Conservation (phyloP, 2,329 filamentous ascomycete species). For the Rhynchosporium agropyri region DNA sequence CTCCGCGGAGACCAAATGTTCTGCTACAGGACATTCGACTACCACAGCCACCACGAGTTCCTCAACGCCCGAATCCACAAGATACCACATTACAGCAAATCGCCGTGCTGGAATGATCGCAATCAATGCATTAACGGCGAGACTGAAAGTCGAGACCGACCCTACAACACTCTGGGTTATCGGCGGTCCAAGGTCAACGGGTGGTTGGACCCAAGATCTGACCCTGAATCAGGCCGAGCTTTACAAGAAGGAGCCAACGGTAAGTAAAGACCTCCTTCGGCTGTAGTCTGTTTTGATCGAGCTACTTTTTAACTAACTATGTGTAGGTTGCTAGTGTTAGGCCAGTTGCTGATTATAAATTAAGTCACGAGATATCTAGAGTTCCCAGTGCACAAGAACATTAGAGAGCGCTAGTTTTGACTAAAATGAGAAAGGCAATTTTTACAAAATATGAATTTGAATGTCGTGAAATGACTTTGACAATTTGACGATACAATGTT, state of each 20-base stretch:
- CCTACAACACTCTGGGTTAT: not conserved
- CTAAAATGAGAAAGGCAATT: too few species aligned
- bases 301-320: not conserved
- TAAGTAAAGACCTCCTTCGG: not conserved
- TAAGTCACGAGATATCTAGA: too few species aligned
- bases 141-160: conserved; percentile 4
- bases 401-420: too few species aligned
- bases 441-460: too few species aligned
- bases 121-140: not conserved
- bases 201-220: not conserved
- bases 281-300: not conserved
- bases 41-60: not conserved
- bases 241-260: not conserved
- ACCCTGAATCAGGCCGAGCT: not conserved
- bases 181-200: not conserved
- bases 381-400: too few species aligned
- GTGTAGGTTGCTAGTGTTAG: not conserved
- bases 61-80: not conserved
- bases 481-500: too few species aligned
- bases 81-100: not conserved
- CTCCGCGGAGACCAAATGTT: not conserved
- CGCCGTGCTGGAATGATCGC: too few species aligned
- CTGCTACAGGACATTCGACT: not conserved
- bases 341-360: too few species aligned
- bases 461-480: too few species aligned